Evolutionary conservation across 116 monocot species (phyloP).

Genomic region (Posidonia oceanica): DNA sequence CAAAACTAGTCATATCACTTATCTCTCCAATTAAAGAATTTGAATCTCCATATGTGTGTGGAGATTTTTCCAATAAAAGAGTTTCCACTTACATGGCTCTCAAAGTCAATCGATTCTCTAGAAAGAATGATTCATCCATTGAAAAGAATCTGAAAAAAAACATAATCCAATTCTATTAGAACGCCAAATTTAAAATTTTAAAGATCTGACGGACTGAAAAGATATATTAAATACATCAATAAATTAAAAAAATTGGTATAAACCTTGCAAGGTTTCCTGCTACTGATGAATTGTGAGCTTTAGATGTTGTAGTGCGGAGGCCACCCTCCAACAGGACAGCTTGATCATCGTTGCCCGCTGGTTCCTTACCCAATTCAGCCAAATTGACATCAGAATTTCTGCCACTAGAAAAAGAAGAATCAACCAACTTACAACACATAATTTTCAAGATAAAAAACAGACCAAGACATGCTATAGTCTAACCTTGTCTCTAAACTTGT

Average conservation of each 20-base stretch:
- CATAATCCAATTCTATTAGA: neutral
- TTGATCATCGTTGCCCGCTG: constrained; percentile 27
- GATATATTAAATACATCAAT: no score
- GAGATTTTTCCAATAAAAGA: neutral
- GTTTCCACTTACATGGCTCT: constrained; percentile 61
- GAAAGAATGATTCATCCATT: constrained; percentile 54
- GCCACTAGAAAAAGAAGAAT: constrained; percentile 18
- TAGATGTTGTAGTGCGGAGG: constrained; percentile 22
- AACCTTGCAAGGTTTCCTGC: constrained; percentile 35
- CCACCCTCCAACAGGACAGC: constrained; percentile 48
- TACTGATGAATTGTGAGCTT: constrained; percentile 20
- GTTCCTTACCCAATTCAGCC: constrained; percentile 21
- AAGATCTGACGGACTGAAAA: neutral
- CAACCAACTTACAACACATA: constrained; percentile 19
- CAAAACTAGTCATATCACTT: neutral
- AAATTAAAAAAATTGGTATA: neutral
- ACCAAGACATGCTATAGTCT: neutral
- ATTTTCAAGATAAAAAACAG: constrained; percentile 21
- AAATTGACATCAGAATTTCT: constrained; percentile 55
- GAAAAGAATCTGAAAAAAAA: constrained; percentile 40
- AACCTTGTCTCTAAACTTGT: neutral
- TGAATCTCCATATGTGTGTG: neutral
- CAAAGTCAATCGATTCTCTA: constrained; percentile 50
- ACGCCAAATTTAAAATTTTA: neutral
- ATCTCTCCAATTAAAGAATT: neutral